Evolutionary conservation across 2,329 filamentous ascomycete genomes (phyloP), one percentile per base, ranked within the genome.

Genomic region (Tolypocladium cylindrosporum): DNA sequence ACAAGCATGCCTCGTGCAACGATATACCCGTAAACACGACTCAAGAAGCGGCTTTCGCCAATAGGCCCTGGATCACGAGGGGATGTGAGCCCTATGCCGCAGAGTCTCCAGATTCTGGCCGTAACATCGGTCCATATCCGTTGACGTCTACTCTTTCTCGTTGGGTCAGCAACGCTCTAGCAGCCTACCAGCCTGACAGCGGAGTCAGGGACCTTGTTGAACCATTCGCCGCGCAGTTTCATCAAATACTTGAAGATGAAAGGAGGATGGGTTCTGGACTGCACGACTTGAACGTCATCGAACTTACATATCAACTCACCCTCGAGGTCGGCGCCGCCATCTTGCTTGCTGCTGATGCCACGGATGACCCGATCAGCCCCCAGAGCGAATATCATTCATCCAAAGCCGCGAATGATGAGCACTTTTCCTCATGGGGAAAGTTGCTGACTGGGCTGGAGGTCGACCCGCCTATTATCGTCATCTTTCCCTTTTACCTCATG

Each of bases 401-500:
- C 19, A 41, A 34, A 14, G 54, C 58, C 4, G 56, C 58, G 1
- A 50, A 55, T 11, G 54, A 58, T 37, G 56, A 58, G 16, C 58
- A 60, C 16, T 60, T 58, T 16, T 16, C 41, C 3, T 50, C 56
- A 16, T 60, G 58, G 56, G 58, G 58, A 1, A 57, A 39, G 52
- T 52, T 61, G 8, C 56, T 61, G 41, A 61, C 60, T 2, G 60
- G 58, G 0, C 45, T 61, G 7, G 56, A 50, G 7, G 57, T 58
- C 45, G 60, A 61, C 34, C 60, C 60, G 9, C 60, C 60, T 14
- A 58, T 61, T 50, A 60, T 60, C 36, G 39, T 54, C 10, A 54
- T 57, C 51, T 61, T 61, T 40, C 60, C 60, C 34, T 57, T 60
- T 16, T 58, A 60, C 51, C 58, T 61, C 56, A 58, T 61, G 51